Conservation (phyloP, 306 rosid genomes). For the Datisca glomerata region DNA sequence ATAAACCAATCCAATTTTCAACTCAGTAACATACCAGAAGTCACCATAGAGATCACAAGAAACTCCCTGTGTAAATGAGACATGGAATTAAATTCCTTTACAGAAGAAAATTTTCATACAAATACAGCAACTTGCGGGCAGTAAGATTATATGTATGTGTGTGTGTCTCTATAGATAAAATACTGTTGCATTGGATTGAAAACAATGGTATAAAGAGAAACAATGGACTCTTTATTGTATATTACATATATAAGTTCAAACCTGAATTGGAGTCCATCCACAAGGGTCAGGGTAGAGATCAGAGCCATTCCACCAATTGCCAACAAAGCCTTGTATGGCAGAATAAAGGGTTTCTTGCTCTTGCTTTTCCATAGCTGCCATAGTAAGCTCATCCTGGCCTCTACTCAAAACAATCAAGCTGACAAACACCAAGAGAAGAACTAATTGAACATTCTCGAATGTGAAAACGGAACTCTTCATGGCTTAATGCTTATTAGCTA, state of each 20-base stretch:
- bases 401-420: constrained; percentile 3
- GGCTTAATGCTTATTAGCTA: too few species aligned
- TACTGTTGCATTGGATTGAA: neutral
- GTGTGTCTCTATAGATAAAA: too few species aligned
- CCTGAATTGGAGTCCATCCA: constrained; percentile 62
- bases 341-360: constrained; percentile 35
- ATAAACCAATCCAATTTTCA: constrained; percentile 31
- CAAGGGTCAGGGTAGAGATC: constrained; percentile 57
- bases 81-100: too few species aligned
- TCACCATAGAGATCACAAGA: constrained; percentile 36
- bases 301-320: constrained; percentile 46
- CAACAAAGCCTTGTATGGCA: constrained; percentile 37
- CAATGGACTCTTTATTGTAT: too few species aligned
- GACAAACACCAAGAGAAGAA: constrained; percentile 8
- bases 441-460: too few species aligned
- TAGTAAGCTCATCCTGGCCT: constrained; percentile 7
- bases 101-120: too few species aligned
- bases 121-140: too few species aligned
- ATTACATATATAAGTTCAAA: neutral
- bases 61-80: constrained; percentile 41
- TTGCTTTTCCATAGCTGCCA: constrained; percentile 28
- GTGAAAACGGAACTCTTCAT: too few species aligned
- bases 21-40: constrained; percentile 30
- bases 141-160: too few species aligned
- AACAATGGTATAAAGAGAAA: neutral